Base-by-base conservation (phyloP, 2,329 filamentous ascomycete genomes). In the Chaetomiaceae sp. region DNA sequence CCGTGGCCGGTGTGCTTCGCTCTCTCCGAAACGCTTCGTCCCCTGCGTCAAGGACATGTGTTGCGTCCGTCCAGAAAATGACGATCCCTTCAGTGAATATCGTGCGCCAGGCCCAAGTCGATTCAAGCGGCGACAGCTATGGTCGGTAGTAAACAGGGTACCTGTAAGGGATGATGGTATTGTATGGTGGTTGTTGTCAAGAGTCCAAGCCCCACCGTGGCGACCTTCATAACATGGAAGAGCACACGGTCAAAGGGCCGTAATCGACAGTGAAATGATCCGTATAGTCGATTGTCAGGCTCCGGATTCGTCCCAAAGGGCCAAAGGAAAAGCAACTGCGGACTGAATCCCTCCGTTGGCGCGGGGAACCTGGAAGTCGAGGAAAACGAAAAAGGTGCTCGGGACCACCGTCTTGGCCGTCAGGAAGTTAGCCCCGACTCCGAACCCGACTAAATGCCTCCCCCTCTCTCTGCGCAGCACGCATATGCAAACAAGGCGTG, bases 381-480 rank as follows among this genome's bases (percentile, higher is more conserved):
- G 41, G 17, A 8, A 17, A 9, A 27, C 7, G 13, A 19, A n/a
- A 7, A 27, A 6, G 30, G 19, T 41, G 47, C 33, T 49, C 33
- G 46, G 47, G 17, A 21, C 27, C 25, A 27, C 2, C 10, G 25
- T 27, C 25, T 17, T 31, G 31, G 40, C 16, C 38, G 40, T 43
- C 27, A 17, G 40, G 34, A 47, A 27, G 37, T 27, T 43, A 34
- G 25, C 31, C 30, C 25, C 25, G 25, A 27, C 25, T n/a, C 20
- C 21, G 38, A 19, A 16, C n/a, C 27, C 38, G 13, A 40, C 34
- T 37, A 42, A 51, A 42, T 43, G 38, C 25, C 50, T 35, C 40
- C 13, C 41, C 44, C 39, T 34, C 25, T 34, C 25, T 48, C 50
- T 27, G 14, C 40, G n/a, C 10, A 13, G 10, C 37, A 33, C 17